Conservation (phyloP, 2,329 filamentous ascomycete genomes). For the Thielaviopsis euricoi region DNA sequence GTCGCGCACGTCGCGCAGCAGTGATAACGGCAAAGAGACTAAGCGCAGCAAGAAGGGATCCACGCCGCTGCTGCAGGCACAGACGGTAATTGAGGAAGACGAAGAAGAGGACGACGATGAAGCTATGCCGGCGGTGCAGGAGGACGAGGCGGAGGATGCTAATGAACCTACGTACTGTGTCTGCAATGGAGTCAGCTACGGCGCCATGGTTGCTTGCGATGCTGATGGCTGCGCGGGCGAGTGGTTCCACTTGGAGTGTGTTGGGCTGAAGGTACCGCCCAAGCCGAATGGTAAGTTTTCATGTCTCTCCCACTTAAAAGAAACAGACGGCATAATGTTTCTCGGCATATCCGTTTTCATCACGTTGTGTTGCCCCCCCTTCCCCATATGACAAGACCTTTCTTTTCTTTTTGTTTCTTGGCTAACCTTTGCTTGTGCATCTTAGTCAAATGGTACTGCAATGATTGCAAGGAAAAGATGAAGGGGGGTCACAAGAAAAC, state of each 20-base stretch:
- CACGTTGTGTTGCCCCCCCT: background rate
- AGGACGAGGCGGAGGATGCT: conserved; percentile 42
- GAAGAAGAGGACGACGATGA: conserved; percentile 22
- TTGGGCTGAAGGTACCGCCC: conserved; percentile 64
- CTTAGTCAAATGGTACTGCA: conserved; percentile 66
- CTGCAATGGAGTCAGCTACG: conserved; percentile 65
- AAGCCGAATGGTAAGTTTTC: conserved; percentile 50
- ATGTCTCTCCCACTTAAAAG: too few relatives aligned
- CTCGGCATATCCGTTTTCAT: background rate
- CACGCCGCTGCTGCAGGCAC: conserved; percentile 1
- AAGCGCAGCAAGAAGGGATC: conserved; percentile 11
- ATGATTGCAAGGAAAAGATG: conserved; percentile 56
- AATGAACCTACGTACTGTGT: conserved; percentile 66
- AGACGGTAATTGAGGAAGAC: conserved; percentile 1
- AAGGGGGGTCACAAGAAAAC: conserved; percentile 37
- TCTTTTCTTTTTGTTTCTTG: too few relatives aligned
- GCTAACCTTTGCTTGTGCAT: conserved; percentile 17
- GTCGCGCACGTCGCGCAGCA: conserved; percentile 36
- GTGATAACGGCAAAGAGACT: conserved; percentile 15
- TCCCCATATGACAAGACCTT: background rate
- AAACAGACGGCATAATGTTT: too few relatives aligned
- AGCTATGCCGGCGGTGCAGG: conserved; percentile 8
- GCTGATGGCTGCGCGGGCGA: conserved; percentile 55
- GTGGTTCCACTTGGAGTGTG: conserved; percentile 75
- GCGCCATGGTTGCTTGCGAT: conserved; percentile 74